Base-by-base conservation (phyloP, 2,329 filamentous ascomycete species). In the Fulvia fulva region DNA sequence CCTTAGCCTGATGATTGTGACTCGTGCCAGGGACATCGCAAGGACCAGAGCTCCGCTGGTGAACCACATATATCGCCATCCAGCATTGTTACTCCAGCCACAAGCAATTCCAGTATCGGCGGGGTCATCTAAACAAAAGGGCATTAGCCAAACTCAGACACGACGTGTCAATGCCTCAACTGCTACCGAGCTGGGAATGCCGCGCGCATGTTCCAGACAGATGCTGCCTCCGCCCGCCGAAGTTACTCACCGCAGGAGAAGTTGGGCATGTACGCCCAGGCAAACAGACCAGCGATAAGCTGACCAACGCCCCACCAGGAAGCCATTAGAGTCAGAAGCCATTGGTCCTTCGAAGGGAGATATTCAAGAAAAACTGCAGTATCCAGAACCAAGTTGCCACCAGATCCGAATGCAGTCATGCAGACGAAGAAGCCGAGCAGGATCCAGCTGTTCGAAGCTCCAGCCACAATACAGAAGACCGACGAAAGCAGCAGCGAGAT, bases 361-460 rank as follows among this genome's bases (percentile, higher is more conserved):
- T 81, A 85, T 67, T 84, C 82, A 45, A 84, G 68, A 60, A 84
- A 84, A 0, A 84, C 80, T 0, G 82, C 80, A 0, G 84, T 86
- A 62, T 87, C 85, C 1, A 88, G 73, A 0, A 88, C 81, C 21
- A 88, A 71, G 63, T 86, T 87, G 3, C 80, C 86, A 12, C 86
- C 86, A 1, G 77, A 82, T 1, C 86, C 87, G 62, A 89, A 89
- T 2, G 84, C 81, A 30, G 83, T 76, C 45, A 89, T 70, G 12
- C 80, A 81, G 28, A 87, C 80, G 67, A 89, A 88, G 22, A 87
- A 71, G 0, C 83, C 85, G 12, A 90, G 77, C 0, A 82, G 80
- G 1, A 81, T 74, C 85, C 86, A 91, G 62, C 80, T 87, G 1
- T 87, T 87, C 58, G 83, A 80, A 1, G 82, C 84, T 3, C 87